These are phyloP conservation scores for Solanum rostratum DNA, from an alignment of 257 asterid genomes.

Conservation along the genomic window DNA sequence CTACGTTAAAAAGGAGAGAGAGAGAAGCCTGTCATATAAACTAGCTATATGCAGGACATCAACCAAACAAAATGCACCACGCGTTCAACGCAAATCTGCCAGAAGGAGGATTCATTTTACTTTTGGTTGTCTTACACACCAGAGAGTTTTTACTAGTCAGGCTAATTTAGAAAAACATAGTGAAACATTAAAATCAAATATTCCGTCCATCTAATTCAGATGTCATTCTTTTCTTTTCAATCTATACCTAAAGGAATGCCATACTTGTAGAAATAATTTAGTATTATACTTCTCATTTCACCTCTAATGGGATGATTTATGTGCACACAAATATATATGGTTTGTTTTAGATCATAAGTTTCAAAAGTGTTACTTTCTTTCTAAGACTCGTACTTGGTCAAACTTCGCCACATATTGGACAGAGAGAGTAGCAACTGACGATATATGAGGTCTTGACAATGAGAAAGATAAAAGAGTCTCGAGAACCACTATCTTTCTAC, in stretches of 20 bases:
- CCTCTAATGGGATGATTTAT: not conserved
- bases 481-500: not conserved
- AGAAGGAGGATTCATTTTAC: not conserved
- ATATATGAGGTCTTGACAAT: not conserved
- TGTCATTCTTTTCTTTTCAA: not conserved
- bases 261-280: not conserved
- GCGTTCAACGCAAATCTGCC: not conserved
- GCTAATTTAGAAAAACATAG: not conserved
- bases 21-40: not conserved
- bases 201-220: not conserved
- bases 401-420: not conserved
- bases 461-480: not conserved
- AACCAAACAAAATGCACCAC: not conserved
- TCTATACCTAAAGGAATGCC: not conserved
- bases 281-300: not conserved
- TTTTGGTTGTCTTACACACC: not conserved
- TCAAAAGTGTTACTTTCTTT: too few species aligned
- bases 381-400: not conserved
- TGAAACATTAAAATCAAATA: not conserved
- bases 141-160: not conserved
- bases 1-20: not conserved
- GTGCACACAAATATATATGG: not conserved
- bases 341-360: not conserved
- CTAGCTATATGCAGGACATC: not conserved
- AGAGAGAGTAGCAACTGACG: not conserved